A percentile compares a stretch with the other conserved stretches of the same genome.
These are phyloP conservation scores for Pestalotiopsis sp. DNA, from an alignment of 2,329 filamentous ascomycete species.

Conservation along the genomic window DNA sequence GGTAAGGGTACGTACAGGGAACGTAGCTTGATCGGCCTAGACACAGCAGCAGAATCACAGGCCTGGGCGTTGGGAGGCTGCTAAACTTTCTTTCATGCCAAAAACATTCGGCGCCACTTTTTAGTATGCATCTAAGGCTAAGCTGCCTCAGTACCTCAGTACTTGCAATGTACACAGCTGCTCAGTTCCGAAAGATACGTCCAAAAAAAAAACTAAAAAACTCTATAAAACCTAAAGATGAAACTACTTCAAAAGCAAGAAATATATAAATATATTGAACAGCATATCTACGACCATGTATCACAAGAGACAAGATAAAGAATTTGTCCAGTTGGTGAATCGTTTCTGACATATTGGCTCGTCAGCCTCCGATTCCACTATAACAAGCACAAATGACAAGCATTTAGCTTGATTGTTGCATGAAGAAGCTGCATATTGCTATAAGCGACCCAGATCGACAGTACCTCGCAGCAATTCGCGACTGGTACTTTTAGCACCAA, in stretches of 20 bases:
- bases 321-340: not conserved
- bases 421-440: not conserved
- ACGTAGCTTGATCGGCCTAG: not conserved
- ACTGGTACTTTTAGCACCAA: not conserved
- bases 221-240: too few species aligned
- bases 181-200: too few species aligned
- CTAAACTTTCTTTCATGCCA: too few species aligned
- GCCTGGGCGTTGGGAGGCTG: not conserved
- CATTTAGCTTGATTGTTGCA: not conserved
- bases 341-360: not conserved
- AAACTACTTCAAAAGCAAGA: too few species aligned
- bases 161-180: too few species aligned
- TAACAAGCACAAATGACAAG: not conserved
- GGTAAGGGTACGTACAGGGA: not conserved
- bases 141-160: too few species aligned
- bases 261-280: too few species aligned
- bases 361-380: not conserved
- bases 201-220: too few species aligned
- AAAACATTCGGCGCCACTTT: too few species aligned
- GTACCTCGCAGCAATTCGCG: not conserved
- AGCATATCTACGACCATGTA: too few species aligned
- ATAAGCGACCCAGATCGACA: not conserved
- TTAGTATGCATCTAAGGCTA: too few species aligned
- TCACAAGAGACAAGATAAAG: not conserved
- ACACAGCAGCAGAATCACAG: not conserved